These are phyloP conservation scores for Candida smagusa DNA, from an alignment of 1,139 yeast species.

Conservation along the genomic window DNA sequence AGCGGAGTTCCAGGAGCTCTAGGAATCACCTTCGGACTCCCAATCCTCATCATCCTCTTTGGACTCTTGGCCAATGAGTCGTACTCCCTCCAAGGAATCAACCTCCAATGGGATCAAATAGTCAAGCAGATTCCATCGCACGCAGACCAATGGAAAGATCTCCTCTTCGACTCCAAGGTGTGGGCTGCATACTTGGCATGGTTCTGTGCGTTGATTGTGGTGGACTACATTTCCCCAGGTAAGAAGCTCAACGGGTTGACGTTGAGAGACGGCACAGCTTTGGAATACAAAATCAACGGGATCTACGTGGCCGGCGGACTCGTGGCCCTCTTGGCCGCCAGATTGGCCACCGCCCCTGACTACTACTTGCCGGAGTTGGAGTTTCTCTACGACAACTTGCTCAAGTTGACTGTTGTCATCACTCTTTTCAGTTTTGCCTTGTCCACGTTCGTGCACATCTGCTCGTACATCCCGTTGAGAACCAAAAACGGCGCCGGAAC, in stretches of 20 bases:
- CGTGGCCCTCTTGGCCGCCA: conserved; percentile 41
- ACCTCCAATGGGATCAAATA: conserved; percentile 38
- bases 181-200: conserved; percentile 72
- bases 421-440: conserved; percentile 61
- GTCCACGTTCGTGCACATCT: conserved; percentile 61
- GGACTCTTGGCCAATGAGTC: conserved; percentile 56
- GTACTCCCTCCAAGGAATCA: conserved; percentile 51
- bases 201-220: conserved; percentile 61
- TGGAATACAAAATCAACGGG: conserved; percentile 84
- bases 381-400: conserved; percentile 65
- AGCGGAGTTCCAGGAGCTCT: conserved; percentile 74
- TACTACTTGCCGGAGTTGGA: conserved; percentile 71
- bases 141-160: conserved; percentile 22
- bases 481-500: conserved; percentile 52
- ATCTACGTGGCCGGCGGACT: conserved; percentile 50
- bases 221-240: conserved; percentile 79
- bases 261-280: conserved; percentile 70
- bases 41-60: conserved; percentile 56
- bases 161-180: conserved; percentile 38
- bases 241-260: conserved; percentile 58
- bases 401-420: conserved; percentile 63
- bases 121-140: conserved; percentile 22
- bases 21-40: conserved; percentile 64
- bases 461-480: conserved; percentile 60
- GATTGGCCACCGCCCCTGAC: conserved; percentile 50